Evolutionary conservation across 23 red algal genomes (phyloP).

Genomic region (Agarophyton chilense): DNA sequence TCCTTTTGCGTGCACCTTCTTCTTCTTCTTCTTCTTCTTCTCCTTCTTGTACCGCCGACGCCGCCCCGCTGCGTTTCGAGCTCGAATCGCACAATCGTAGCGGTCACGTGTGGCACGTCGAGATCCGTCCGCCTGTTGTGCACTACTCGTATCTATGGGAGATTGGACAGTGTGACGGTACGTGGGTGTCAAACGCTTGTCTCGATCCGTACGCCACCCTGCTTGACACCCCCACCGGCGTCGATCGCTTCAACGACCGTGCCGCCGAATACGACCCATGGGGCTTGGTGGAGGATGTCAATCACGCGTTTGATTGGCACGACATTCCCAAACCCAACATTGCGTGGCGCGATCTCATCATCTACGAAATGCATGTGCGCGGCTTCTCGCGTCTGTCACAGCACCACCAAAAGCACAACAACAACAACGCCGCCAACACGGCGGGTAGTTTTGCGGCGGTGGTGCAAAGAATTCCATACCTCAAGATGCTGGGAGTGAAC

Average conservation of each 20-base stretch:
- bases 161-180: conserved; percentile 54
- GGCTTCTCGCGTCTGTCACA: conserved; percentile 69
- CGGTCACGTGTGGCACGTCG: conserved; percentile 84
- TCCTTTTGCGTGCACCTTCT: conserved; percentile 58
- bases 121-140: conserved; percentile 39
- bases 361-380: conserved; percentile 98
- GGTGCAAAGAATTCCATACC: conserved; percentile 92
- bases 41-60: too few species aligned
- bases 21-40: too few species aligned
- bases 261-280: conserved; percentile 58
- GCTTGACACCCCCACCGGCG: conserved; percentile 56
- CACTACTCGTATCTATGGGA: conserved; percentile 72
- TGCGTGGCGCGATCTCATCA: conserved; percentile 75
- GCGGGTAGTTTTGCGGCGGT: conserved; percentile 83
- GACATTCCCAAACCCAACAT: conserved; percentile 72
- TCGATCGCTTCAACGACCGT: conserved; percentile 40
- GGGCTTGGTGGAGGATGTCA: conserved; percentile 56
- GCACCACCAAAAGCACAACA: too few species aligned
- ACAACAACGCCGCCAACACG: too few species aligned
- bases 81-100: conserved; percentile 55
- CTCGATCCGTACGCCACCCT: conserved; percentile 88
- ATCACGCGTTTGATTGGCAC: conserved; percentile 85
- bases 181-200: conserved; percentile 76
- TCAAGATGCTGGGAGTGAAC: conserved; percentile 90
- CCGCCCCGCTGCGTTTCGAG: conserved; percentile 19